Percentiles rank a stretch among this genome's conserved stretches.
phyloP scores from a whole-genome alignment of 2,329 filamentous ascomycete species.

The Diaporthe sp. region DNA sequence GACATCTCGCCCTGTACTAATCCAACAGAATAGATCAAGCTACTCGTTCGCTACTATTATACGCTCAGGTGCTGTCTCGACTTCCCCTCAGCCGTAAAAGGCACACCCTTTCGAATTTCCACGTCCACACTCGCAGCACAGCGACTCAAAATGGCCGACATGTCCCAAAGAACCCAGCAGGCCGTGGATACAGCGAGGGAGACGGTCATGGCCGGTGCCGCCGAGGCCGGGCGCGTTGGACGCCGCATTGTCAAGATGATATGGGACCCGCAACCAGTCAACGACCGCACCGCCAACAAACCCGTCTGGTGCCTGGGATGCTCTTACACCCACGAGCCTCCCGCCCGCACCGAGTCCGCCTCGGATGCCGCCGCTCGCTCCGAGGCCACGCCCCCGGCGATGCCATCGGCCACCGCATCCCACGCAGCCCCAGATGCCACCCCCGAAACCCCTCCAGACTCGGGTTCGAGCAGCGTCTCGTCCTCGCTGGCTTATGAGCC shows the following conservation, averaged over 20 bases:
- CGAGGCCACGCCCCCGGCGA: constrained; percentile 42
- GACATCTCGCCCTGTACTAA: constrained; percentile 10
- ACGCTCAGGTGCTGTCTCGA: neutral
- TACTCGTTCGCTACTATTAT: neutral
- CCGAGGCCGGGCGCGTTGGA: constrained; percentile 75
- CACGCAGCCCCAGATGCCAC: constrained; percentile 42
- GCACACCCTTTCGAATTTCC: neutral
- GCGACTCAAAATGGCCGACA: constrained; percentile 34
- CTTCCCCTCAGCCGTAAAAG: neutral
- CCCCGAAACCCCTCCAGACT: constrained; percentile 63
- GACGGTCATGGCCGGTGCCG: constrained; percentile 55
- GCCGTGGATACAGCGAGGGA: constrained; percentile 51
- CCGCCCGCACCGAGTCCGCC: neutral
- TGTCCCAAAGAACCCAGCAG: constrained; percentile 41
- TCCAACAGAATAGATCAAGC: constrained; percentile 11
- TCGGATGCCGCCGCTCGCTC: constrained; percentile 39
- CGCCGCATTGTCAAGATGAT: constrained; percentile 91
- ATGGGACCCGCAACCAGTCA: constrained; percentile 90
- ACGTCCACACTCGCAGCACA: neutral
- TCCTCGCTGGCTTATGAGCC: constrained; percentile 66
- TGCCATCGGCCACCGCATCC: constrained; percentile 33
- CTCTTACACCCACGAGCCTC: constrained; percentile 62
- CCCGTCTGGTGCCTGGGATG: constrained; percentile 87
- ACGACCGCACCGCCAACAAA: constrained; percentile 76
- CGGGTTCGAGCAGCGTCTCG: constrained; percentile 65